Evolutionary conservation across 2,329 filamentous ascomycete species (phyloP).

Genomic region (Hortaea sp.): DNA sequence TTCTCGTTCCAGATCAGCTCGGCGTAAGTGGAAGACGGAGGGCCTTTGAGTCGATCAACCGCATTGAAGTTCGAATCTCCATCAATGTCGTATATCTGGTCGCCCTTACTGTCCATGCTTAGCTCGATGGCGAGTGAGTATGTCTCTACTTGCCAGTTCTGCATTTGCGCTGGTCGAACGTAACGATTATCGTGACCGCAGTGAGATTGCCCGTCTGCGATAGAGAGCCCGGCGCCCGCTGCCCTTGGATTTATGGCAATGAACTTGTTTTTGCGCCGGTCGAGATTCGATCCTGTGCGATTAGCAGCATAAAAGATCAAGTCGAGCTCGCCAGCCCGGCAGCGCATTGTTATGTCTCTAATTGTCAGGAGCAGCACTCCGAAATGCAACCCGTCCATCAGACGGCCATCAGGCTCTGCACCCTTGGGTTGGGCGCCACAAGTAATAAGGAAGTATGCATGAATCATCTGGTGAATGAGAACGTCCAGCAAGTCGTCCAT

Average conservation of each 20-base stretch:
- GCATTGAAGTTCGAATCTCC: conserved; percentile 20
- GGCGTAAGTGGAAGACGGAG: conserved; percentile 24
- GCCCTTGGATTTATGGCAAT: conserved; percentile 14
- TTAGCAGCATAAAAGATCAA: conserved; percentile 26
- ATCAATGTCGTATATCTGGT: conserved; percentile 25
- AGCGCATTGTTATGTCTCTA: conserved; percentile 21
- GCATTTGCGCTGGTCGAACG: conserved; percentile 18
- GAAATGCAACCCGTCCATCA: conserved; percentile 30
- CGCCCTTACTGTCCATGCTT: conserved; percentile 25
- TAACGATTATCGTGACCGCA: conserved; percentile 22
- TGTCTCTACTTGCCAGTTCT: conserved; percentile 22
- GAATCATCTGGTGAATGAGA: conserved; percentile 37
- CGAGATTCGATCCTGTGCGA: conserved; percentile 1
- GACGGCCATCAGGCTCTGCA: conserved; percentile 23
- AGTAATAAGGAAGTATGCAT: conserved; percentile 34
- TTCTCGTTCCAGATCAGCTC: conserved; percentile 30
- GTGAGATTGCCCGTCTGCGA: conserved; percentile 18
- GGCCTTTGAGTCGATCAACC: conserved; percentile 19
- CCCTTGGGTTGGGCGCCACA: conserved; percentile 28
- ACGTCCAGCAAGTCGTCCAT: conserved; percentile 27
- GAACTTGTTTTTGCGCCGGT: conserved; percentile 4
- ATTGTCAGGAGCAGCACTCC: conserved; percentile 31
- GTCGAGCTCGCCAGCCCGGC: conserved; percentile 18
- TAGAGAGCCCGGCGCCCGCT: conserved; percentile 7
- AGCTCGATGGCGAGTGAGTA: conserved; percentile 24